Evolutionary conservation across 257 asterid genomes (phyloP).

Genomic region (Forsythia suspensa): DNA sequence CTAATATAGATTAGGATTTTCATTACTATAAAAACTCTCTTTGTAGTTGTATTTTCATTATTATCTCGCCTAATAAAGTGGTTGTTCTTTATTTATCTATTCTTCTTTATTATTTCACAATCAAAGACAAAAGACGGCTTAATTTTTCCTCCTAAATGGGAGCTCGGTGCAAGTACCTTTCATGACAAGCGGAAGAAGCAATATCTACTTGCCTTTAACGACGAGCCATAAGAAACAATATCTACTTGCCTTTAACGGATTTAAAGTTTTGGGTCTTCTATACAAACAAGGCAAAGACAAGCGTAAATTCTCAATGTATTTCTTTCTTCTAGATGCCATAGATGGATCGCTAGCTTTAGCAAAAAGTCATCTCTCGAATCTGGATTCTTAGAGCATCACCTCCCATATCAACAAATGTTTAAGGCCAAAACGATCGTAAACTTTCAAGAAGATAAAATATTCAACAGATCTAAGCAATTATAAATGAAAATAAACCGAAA

Average conservation of each 20-base stretch:
- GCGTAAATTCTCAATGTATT: neutral
- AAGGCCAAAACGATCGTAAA: too few relatives aligned
- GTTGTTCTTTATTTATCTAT: too few relatives aligned
- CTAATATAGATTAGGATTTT: too few relatives aligned
- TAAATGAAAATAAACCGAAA: too few relatives aligned
- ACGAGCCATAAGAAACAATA: neutral
- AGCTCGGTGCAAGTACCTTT: neutral
- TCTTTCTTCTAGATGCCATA: neutral
- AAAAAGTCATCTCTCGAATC: neutral
- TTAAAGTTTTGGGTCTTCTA: neutral
- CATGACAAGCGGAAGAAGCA: neutral
- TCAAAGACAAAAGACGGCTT: neutral
- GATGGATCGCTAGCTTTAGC: neutral
- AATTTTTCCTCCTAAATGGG: slow-evolving; percentile 9
- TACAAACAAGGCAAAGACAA: slow-evolving; percentile 1
- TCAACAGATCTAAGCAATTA: too few relatives aligned
- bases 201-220: too few relatives aligned
- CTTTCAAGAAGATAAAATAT: too few relatives aligned
- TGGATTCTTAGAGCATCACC: neutral
- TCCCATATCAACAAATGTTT: neutral
- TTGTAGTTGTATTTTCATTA: too few relatives aligned
- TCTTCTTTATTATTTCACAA: neutral
- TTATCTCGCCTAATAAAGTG: too few relatives aligned
- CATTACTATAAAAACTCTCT: too few relatives aligned
- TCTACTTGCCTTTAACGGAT: neutral